Evolutionary conservation across 169 alveolate genomes (phyloP).

Genomic region (Plasmodium gonderi): DNA sequence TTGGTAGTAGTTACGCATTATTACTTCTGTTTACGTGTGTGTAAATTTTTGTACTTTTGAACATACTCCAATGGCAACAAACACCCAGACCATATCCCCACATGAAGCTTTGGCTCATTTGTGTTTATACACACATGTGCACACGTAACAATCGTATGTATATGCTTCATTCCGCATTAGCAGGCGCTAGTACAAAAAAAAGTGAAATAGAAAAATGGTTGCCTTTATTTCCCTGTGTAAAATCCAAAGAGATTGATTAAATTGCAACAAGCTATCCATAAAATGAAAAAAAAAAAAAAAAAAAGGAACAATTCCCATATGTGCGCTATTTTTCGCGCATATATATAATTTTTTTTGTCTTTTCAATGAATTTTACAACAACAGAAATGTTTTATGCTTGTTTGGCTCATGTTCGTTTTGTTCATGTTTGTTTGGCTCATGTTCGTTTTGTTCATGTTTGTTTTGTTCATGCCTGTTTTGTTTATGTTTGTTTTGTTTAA

Average conservation of each 20-base stretch:
- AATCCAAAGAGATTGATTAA: background rate
- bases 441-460: no score
- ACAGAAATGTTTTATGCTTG: background rate
- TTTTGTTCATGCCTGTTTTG: no score
- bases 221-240: background rate
- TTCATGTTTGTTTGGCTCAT: no score
- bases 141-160: no score
- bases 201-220: background rate
- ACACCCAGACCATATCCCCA: no score
- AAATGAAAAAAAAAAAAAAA: background rate
- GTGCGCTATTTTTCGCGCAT: background rate
- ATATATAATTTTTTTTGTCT: background rate
- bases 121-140: background rate
- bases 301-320: background rate
- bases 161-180: background rate
- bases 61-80: no score
- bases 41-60: no score
- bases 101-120: no score
- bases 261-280: background rate
- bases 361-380: background rate
- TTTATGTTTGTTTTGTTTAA: no score
- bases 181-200: background rate
- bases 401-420: no score
- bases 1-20: background rate
- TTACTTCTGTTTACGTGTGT: no score